Conservation (phyloP, 2,329 filamentous ascomycete genomes). For the Alternaria sp. region DNA sequence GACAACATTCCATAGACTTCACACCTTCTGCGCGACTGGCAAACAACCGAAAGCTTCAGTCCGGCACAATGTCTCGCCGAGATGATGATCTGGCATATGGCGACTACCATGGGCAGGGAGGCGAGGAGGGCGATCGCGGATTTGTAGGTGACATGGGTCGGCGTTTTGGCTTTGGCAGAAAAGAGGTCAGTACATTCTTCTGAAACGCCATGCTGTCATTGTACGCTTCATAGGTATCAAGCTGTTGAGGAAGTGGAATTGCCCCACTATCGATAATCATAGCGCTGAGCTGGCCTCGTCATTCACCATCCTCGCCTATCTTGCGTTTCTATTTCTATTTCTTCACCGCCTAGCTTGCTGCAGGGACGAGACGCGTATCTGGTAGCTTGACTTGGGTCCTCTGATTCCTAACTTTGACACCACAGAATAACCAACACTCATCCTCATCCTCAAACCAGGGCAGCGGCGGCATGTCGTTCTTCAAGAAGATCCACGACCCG, state of each 20-base stretch:
- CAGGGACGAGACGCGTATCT: constrained; percentile 1
- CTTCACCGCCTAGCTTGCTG: constrained; percentile 10
- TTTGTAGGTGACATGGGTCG: constrained; percentile 62
- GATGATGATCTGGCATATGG: constrained; percentile 66
- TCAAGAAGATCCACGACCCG: constrained; percentile 64
- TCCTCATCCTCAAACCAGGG: constrained; percentile 37
- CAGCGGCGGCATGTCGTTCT: constrained; percentile 53
- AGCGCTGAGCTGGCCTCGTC: constrained; percentile 20
- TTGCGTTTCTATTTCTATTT: constrained; percentile 1
- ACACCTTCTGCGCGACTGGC: background rate
- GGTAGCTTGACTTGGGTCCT: constrained; percentile 2
- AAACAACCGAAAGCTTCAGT: constrained; percentile 20
- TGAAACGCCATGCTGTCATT: constrained; percentile 30
- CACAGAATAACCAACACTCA: constrained; percentile 32
- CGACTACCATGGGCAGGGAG: constrained; percentile 54
- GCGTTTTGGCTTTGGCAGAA: constrained; percentile 50
- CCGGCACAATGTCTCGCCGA: constrained; percentile 43
- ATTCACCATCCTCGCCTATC: constrained; percentile 10
- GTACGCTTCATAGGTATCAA: constrained; percentile 20
- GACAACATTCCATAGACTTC: constrained; percentile 3
- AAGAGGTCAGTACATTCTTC: constrained; percentile 38
- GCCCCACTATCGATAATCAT: constrained; percentile 18
- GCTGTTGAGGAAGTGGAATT: constrained; percentile 20
- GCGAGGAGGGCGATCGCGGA: constrained; percentile 57
- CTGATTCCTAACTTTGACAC: background rate